Percentiles rank a stretch among this genome's conserved stretches.
phyloP scores from a whole-genome alignment of 306 rosid genomes.

The peach (Prunus persica) region Prunus_persica_NCBIv2 NC_034009.1:25653001-25653500 shows the following conservation, averaged over 20 bases:
- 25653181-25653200: slow-evolving; percentile 45
- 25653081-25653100: slow-evolving; percentile 53
- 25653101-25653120: slow-evolving; percentile 86
- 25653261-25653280: slow-evolving; percentile 24
- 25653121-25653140: slow-evolving; percentile 76
- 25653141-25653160: slow-evolving; percentile 53
- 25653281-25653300: slow-evolving; percentile 47
- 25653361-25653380: slow-evolving; percentile 33
- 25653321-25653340: slow-evolving; percentile 67
- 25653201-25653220: slow-evolving; percentile 26
- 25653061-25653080: slow-evolving; percentile 86
- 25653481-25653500: slow-evolving; percentile 54
- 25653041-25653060: slow-evolving; percentile 82
- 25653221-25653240: slow-evolving; percentile 29
- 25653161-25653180: slow-evolving; percentile 57
- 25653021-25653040: slow-evolving; percentile 75
- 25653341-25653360: slow-evolving; percentile 44
- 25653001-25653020: slow-evolving; percentile 59
- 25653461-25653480: slow-evolving; percentile 45
- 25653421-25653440: slow-evolving; percentile 40
- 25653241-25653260: slow-evolving; percentile 31
- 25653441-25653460: slow-evolving; percentile 51
- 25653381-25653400: slow-evolving; percentile 30
- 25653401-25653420: slow-evolving; percentile 35
- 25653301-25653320: slow-evolving; percentile 45